Evolutionary conservation across 2,329 filamentous ascomycete genomes (phyloP), one percentile per base, ranked within the genome.

Genomic region (Hypoxylon sp.): DNA sequence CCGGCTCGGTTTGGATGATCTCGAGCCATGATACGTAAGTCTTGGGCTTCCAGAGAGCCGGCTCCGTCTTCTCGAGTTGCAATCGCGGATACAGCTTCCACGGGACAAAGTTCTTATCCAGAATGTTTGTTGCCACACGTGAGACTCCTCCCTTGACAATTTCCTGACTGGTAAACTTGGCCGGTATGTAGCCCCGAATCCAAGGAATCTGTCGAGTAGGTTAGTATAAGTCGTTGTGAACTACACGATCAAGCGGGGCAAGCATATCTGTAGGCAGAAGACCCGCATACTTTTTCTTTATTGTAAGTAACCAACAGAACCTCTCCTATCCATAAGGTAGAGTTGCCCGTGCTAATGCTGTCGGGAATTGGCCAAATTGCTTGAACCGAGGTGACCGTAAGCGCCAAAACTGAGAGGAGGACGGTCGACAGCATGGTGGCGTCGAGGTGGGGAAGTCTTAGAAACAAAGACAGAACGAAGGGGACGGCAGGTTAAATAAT

Each of bases 71-170:
- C 58, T 85, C 83, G 30, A 84, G 77, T 52, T 76, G 64, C 70
- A 88, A 83, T 32, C 90, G 86, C 22, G 85, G 83, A 67, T 91
- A 85, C 58, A 96, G 86, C 79, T 90, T 93, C 92, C 92, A 96
- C 0, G 93, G 92, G 14, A 93, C 85, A 66, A 94, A 88, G 70
- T 86, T 88, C 62, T 89, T 81, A 24, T 85, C 79, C 77, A 93
- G 91, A 59, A 95, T 87, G 61, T 84, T 86, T 22, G 83, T 77
- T 68, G 89, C 80, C 8, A 90, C 83, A 48, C 90, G 85, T n/a
- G 83, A 82, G 18, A 90, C 79, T 28, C 81, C 88, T 24, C 80
- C 83, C 70, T 83, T 80, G 51, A 90, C 84, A 24, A 90, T 82
- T 16, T 84, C 79, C 70, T 81, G 80, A 78, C 84, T 86, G 71